Evolutionary conservation across 2,329 filamentous ascomycete genomes (phyloP).

Genomic region (Leptographium lundbergii): DNA sequence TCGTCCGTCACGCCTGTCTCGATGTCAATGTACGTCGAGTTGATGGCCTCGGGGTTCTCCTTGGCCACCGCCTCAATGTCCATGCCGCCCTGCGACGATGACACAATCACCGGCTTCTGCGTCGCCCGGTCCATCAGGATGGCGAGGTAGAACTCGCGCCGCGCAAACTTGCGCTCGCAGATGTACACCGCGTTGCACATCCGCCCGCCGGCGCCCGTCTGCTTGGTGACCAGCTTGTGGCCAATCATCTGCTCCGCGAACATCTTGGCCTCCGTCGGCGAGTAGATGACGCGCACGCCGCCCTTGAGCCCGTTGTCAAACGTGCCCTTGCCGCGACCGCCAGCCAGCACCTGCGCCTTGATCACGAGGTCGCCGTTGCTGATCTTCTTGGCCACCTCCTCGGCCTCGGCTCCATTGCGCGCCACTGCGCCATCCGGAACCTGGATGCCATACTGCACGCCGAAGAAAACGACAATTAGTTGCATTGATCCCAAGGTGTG

Average conservation of each 20-base stretch:
- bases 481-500: not conserved
- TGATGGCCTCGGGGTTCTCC: conserved; percentile 92
- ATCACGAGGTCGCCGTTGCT: conserved; percentile 96
- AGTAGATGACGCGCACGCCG: conserved; percentile 97
- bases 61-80: conserved; percentile 98
- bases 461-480: not conserved
- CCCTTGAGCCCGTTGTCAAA: conserved; percentile 99
- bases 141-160: conserved; percentile 97
- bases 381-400: conserved; percentile 80
- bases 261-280: conserved; percentile 90
- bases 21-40: conserved; percentile 88
- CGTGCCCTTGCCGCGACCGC: conserved; percentile 91
- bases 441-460: conserved; percentile 73
- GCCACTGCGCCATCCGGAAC: conserved; percentile 86
- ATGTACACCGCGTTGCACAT: conserved; percentile 98
- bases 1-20: conserved; percentile 91
- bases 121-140: conserved; percentile 94
- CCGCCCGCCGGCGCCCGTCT: conserved; percentile 86
- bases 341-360: conserved; percentile 97
- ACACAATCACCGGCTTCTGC: conserved; percentile 89
- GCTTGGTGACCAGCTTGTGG: conserved; percentile 98
- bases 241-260: conserved; percentile 99
- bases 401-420: conserved; percentile 71
- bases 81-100: conserved; percentile 97
- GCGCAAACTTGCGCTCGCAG: conserved; percentile 98